A percentile compares a stretch with the other conserved stretches of the same genome.
These are phyloP conservation scores for Rhizopogon vesiculosus DNA, from an alignment of 768 basidiomycete genomes.

Conservation along the genomic window DNA sequence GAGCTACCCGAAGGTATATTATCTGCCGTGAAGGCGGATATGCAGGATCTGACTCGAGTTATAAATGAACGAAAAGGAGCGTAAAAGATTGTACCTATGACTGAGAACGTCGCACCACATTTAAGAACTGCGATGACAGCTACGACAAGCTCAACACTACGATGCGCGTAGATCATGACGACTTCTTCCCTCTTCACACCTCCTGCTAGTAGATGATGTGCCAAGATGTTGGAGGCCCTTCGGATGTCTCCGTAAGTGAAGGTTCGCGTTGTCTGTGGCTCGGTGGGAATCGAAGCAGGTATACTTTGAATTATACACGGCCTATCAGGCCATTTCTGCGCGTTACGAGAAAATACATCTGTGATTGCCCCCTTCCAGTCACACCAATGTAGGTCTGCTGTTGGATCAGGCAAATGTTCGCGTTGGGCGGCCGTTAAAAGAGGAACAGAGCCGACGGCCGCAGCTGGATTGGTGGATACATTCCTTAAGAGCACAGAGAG, in stretches of 20 bases:
- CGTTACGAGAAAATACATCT: slow-evolving; percentile 89
- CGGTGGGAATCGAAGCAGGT: slow-evolving; percentile 31
- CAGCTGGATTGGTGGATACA: slow-evolving; percentile 61
- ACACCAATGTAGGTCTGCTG: slow-evolving; percentile 91
- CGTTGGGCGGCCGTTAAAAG: slow-evolving; percentile 71
- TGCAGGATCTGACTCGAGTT: slow-evolving; percentile 71
- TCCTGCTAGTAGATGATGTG: slow-evolving; percentile 81
- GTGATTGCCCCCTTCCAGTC: slow-evolving; percentile 97
- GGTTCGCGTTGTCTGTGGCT: slow-evolving; percentile 47
- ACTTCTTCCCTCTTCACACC: slow-evolving; percentile 93
- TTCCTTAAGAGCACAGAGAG: slow-evolving; percentile 74
- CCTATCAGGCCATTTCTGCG: slow-evolving; percentile 70
- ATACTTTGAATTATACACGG: slow-evolving; percentile 85
- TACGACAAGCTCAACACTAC: slow-evolving; percentile 93
- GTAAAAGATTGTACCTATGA: slow-evolving; percentile 65
- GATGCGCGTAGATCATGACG: slow-evolving; percentile 96
- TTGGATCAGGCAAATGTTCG: slow-evolving; percentile 73
- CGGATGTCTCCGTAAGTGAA: slow-evolving; percentile 83
- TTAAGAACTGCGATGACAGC: slow-evolving; percentile 97
- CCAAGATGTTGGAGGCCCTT: slow-evolving; percentile 81
- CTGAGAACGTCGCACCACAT: slow-evolving; percentile 94
- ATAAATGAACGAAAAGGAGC: slow-evolving; percentile 1
- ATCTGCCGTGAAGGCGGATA: slow-evolving; percentile 93
- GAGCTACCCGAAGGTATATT: slow-evolving; percentile 89
- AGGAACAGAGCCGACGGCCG: slow-evolving; percentile 74